Percentiles rank a stretch among this genome's conserved stretches.
Conservation (phyloP, 352 stramenopile genomes). For the Proteromonas lacertae region DNA sequence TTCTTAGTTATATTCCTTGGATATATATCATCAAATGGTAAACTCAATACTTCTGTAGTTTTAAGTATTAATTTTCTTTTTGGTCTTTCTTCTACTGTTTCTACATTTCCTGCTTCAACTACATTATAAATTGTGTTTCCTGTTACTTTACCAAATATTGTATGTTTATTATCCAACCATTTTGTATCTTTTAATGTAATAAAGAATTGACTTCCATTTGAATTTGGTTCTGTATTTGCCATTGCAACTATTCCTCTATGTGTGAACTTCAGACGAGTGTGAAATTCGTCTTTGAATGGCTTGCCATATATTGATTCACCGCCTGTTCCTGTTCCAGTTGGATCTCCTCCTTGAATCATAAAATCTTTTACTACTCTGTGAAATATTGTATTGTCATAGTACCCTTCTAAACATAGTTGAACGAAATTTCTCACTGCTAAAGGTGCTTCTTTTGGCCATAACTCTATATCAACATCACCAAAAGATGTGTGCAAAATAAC, state of each 20-base stretch:
- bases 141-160: slow-evolving; percentile 57
- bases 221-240: slow-evolving; percentile 43
- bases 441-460: slow-evolving; percentile 80
- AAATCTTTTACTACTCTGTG: slow-evolving; percentile 69
- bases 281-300: slow-evolving; percentile 52
- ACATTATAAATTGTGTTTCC: slow-evolving; percentile 92
- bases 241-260: slow-evolving; percentile 72
- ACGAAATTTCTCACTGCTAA: slow-evolving; percentile 34
- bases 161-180: slow-evolving; percentile 74
- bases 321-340: slow-evolving; percentile 33
- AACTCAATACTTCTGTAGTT: slow-evolving; percentile 52
- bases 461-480: slow-evolving; percentile 75
- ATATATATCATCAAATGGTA: slow-evolving; percentile 71
- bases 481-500: slow-evolving; percentile 78
- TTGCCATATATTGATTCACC: slow-evolving; percentile 8
- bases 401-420: slow-evolving; percentile 30
- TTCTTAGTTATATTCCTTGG: slow-evolving; percentile 20
- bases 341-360: slow-evolving; percentile 70
- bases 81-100: slow-evolving; percentile 16
- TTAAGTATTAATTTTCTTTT: slow-evolving; percentile 29
- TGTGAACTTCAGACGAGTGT: slow-evolving; percentile 68
- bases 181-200: slow-evolving; percentile 69
- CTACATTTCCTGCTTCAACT: slow-evolving; percentile 37
- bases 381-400: slow-evolving; percentile 77
- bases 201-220: slow-evolving; percentile 79